Evolutionary conservation across 805 yeast species (phyloP).

Genomic region (Kodamaea kakaduensis): DNA sequence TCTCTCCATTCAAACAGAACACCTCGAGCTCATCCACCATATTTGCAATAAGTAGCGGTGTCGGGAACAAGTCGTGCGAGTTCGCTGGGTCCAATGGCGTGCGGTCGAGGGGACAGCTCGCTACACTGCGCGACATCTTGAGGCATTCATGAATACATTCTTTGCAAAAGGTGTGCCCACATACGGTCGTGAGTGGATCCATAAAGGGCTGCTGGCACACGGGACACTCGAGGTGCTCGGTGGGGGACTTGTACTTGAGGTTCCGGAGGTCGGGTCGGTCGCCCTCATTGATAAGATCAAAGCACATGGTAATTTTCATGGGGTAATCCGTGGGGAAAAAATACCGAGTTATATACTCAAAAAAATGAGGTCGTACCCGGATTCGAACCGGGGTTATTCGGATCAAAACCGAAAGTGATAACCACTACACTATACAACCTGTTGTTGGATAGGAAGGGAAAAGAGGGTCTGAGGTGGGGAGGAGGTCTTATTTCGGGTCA

Average conservation of each 20-base stretch:
- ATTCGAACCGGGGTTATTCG: constrained; percentile 80
- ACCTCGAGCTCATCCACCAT: constrained; percentile 60
- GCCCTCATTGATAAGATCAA: constrained; percentile 12
- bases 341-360: neutral
- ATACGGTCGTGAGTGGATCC: constrained; percentile 53
- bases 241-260: constrained; percentile 25
- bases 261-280: constrained; percentile 29
- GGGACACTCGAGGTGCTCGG: constrained; percentile 45
- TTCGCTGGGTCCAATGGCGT: constrained; percentile 38
- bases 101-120: constrained; percentile 60
- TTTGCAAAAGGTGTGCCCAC: constrained; percentile 17
- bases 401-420: constrained; percentile 80
- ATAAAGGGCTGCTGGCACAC: constrained; percentile 65
- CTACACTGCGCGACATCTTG: constrained; percentile 23
- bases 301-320: constrained; percentile 11
- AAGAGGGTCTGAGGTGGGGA: too few species aligned
- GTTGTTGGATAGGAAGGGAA: too few species aligned
- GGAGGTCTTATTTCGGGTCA: too few species aligned
- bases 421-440: constrained; percentile 70
- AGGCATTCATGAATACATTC: constrained; percentile 16
- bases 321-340: constrained; percentile 5
- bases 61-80: constrained; percentile 38
- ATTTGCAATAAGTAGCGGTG: constrained; percentile 57
- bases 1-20: constrained; percentile 44
- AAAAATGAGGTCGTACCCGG: constrained; percentile 66